These are phyloP conservation scores for Termitomyces sp. DNA, from an alignment of 1,284 basidiomycete genomes.

Conservation along the genomic window DNA sequence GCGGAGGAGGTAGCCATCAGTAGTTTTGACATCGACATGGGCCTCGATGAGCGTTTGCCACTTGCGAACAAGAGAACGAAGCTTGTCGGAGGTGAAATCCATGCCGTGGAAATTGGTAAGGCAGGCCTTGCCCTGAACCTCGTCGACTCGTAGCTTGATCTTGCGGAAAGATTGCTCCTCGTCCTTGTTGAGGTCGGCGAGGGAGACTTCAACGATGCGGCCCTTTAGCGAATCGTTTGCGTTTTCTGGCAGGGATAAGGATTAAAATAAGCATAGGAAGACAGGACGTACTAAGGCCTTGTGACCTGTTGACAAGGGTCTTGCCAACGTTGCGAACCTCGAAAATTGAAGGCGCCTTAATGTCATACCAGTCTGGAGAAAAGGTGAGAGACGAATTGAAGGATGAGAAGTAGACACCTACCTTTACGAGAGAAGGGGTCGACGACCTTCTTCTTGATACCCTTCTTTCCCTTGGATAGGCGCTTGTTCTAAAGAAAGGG, in stretches of 20 bases:
- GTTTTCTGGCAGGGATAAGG: constrained; percentile 64
- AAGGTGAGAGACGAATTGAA: constrained; percentile 1
- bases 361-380: constrained; percentile 94
- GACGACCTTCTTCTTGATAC: constrained; percentile 99
- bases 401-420: constrained; percentile 26
- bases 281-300: constrained; percentile 84
- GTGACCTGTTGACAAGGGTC: constrained; percentile 97
- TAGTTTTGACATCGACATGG: constrained; percentile 98
- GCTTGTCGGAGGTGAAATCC: constrained; percentile 99
- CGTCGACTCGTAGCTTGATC: constrained; percentile 97
- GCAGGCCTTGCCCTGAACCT: constrained; percentile 98
- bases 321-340: constrained; percentile 97
- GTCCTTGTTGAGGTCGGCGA: constrained; percentile 99
- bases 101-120: constrained; percentile 99
- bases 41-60: constrained; percentile 99
- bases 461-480: constrained; percentile 99
- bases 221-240: constrained; percentile 99
- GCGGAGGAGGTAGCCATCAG: constrained; percentile 98
- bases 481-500: constrained; percentile 79
- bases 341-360: constrained; percentile 98
- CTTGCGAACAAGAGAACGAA: constrained; percentile 99
- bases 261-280: constrained; percentile 5
- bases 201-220: constrained; percentile 93
- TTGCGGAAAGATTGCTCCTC: constrained; percentile 99
- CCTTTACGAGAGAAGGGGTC: constrained; percentile 99